A percentile compares a stretch with the other conserved stretches of the same genome.
Conservation (phyloP, 1,139 yeast species). For the Entelexis sorbosivorans region DNA sequence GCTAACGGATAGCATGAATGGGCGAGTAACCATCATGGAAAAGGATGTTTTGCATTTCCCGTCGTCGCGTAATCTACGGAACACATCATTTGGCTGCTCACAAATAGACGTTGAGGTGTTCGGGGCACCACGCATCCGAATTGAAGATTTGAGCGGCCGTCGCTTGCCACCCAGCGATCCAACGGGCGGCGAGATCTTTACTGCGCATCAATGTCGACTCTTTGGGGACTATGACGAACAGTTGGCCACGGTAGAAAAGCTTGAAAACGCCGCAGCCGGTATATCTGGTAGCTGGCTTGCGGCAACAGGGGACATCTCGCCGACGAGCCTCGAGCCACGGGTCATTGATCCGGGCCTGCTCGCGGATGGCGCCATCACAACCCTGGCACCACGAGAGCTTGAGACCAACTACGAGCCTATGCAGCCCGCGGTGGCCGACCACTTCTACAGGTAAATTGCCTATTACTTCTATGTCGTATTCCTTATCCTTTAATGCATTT, state of each 20-base stretch:
- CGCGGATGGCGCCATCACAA: background rate
- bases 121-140: background rate
- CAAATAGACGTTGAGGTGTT: background rate
- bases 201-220: background rate
- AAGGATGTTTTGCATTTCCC: slow-evolving; percentile 1
- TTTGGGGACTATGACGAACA: background rate
- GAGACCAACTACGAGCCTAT: background rate
- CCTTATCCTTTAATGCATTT: too few species aligned
- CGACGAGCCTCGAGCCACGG: background rate
- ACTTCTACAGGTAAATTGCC: background rate
- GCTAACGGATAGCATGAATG: background rate
- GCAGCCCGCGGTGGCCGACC: background rate
- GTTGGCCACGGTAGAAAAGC: background rate
- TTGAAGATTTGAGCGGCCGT: background rate
- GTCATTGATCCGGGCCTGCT: background rate
- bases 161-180: background rate
- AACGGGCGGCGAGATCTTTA: background rate
- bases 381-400: background rate
- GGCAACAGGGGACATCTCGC: background rate
- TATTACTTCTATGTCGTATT: too few species aligned
- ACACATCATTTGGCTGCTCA: background rate
- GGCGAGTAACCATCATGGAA: background rate
- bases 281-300: background rate
- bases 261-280: background rate
- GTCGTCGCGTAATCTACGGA: background rate